Conservation (phyloP, 2,329 filamentous ascomycete genomes). For the Trichoderma arundinaceum region DNA sequence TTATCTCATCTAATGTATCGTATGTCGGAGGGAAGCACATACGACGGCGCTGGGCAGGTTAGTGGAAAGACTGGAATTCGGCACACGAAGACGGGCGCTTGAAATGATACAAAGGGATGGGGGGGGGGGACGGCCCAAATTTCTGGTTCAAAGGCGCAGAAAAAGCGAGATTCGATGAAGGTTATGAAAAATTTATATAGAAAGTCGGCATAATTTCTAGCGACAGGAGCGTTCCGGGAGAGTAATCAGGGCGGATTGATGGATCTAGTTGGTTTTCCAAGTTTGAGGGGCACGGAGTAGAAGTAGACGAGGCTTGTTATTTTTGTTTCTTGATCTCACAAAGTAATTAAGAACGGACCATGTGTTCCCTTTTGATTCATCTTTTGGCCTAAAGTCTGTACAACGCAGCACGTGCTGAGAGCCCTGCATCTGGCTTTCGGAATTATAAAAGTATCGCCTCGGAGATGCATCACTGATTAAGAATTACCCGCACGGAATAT, state of each 20-base stretch:
- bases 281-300: slow-evolving; percentile 11
- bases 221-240: slow-evolving; percentile 9
- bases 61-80: slow-evolving; percentile 4
- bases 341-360: neutral
- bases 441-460: neutral
- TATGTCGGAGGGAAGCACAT: slow-evolving; percentile 2
- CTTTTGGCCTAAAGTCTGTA: too few relatives aligned
- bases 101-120: slow-evolving; percentile 7
- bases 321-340: neutral
- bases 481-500: too few relatives aligned
- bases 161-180: slow-evolving; percentile 22
- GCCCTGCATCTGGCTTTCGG: neutral
- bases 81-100: slow-evolving; percentile 12
- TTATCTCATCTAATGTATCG: slow-evolving; percentile 12
- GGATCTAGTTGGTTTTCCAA: slow-evolving; percentile 9
- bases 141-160: slow-evolving; percentile 23
- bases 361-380: neutral
- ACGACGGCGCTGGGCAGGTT: slow-evolving; percentile 10
- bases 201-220: slow-evolving; percentile 16
- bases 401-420: neutral
- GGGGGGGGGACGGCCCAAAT: neutral
- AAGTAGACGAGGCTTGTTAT: slow-evolving; percentile 13
- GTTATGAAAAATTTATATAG: slow-evolving; percentile 16
- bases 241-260: neutral
- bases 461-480: too few relatives aligned